phyloP scores from a whole-genome alignment of 176 grass and related monocot genomes.

The Tillandsia leiboldiana region DNA sequence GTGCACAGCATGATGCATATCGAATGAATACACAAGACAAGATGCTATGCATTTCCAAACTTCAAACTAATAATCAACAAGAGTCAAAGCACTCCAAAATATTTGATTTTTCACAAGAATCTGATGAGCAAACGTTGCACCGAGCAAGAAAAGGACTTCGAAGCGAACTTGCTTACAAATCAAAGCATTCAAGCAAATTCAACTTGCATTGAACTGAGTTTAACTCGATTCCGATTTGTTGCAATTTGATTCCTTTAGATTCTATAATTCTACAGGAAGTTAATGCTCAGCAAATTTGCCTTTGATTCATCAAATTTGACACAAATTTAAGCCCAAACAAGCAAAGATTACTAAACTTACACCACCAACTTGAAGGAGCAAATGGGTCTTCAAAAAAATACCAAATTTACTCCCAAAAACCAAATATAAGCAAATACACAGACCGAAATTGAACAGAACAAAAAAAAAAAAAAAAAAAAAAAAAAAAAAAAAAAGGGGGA shows the following conservation, averaged over 20 bases:
- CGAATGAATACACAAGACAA: too few relatives aligned
- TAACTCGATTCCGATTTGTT: background rate
- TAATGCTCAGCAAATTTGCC: background rate
- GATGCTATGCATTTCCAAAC: too few relatives aligned
- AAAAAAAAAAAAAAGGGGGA: background rate
- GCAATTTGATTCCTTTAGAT: background rate
- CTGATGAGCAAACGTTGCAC: background rate
- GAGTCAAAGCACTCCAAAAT: background rate
- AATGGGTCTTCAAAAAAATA: background rate
- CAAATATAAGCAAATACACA: background rate
- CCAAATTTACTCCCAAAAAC: background rate
- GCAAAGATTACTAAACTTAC: constrained; percentile 13
- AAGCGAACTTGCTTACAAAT: background rate
- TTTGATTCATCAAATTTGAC: background rate
- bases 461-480: background rate
- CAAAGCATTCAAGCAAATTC: background rate
- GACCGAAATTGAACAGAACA: background rate
- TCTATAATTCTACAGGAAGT: background rate
- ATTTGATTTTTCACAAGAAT: background rate
- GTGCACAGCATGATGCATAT: too few relatives aligned
- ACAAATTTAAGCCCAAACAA: background rate
- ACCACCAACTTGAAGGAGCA: background rate
- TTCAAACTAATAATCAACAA: background rate
- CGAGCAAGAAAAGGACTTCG: background rate
- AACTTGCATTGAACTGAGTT: background rate